phyloP scores from a whole-genome alignment of 2,329 filamentous ascomycete species.

The Geosmithia flava region DNA sequence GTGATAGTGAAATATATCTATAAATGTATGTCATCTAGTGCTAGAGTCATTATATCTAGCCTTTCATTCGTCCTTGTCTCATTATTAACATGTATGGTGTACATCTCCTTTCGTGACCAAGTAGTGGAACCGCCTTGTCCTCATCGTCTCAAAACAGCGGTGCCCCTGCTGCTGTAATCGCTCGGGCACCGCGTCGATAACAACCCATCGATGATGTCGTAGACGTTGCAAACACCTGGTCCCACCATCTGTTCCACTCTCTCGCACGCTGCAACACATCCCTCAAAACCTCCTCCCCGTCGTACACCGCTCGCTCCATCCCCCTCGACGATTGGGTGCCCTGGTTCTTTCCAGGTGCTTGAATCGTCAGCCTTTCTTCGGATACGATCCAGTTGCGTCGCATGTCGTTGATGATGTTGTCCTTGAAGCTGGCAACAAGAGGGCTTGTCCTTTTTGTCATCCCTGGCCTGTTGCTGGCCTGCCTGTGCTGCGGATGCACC shows the following conservation, averaged over 20 bases:
- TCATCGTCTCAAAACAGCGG: not conserved
- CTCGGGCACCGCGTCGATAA: not conserved
- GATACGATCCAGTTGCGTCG: constrained; percentile 28
- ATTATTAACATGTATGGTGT: too few relatives aligned
- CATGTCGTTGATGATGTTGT: constrained; percentile 31
- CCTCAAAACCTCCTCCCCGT: constrained; percentile 13
- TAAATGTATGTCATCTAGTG: too few relatives aligned
- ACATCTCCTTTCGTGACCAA: too few relatives aligned
- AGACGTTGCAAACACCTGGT: constrained; percentile 6
- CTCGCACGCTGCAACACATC: constrained; percentile 16
- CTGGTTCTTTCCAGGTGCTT: constrained; percentile 19
- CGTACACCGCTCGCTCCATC: constrained; percentile 17
- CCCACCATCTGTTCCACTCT: constrained; percentile 22
- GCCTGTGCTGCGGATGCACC: not conserved
- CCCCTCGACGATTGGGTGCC: constrained; percentile 20
- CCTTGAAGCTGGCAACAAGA: constrained; percentile 19
- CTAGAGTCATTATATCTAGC: too few relatives aligned
- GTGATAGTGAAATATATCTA: too few relatives aligned
- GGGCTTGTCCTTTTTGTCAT: constrained; percentile 4
- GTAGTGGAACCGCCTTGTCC: too few relatives aligned
- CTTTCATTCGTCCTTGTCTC: too few relatives aligned
- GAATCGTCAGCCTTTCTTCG: constrained; percentile 20
- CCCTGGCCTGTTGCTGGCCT: constrained; percentile 2
- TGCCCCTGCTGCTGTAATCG: not conserved
- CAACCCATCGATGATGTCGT: not conserved